Conservation (phyloP, 2,329 filamentous ascomycete genomes). For the Magnaporthiopsis rhizophila region DNA sequence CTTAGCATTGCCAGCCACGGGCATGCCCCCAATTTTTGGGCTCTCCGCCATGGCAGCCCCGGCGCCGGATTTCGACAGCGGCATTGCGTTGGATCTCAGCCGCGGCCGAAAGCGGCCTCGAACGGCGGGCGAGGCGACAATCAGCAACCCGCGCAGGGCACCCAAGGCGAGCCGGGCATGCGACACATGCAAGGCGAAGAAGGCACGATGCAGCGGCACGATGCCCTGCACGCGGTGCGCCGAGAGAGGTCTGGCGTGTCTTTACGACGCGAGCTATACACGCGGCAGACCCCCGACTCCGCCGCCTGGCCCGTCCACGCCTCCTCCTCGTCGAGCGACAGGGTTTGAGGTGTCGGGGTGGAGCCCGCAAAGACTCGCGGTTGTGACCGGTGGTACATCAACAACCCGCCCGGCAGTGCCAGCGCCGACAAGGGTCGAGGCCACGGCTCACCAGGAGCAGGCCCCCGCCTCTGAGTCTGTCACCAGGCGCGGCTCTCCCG, state of each 20-base stretch:
- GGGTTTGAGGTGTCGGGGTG: background rate
- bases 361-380: too few species aligned
- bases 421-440: too few species aligned
- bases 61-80: background rate
- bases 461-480: constrained; percentile 10
- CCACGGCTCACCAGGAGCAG: too few species aligned
- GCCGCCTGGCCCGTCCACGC: constrained; percentile 12
- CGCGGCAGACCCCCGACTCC: constrained; percentile 30
- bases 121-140: background rate
- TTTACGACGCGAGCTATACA: constrained; percentile 27
- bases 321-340: background rate
- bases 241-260: constrained; percentile 20
- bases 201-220: constrained; percentile 28
- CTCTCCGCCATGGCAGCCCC: background rate
- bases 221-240: constrained; percentile 26
- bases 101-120: background rate
- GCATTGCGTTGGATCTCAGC: background rate
- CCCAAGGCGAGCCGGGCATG: constrained; percentile 30
- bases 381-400: too few species aligned
- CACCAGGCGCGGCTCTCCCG: constrained; percentile 18
- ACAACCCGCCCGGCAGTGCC: too few species aligned
- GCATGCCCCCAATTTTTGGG: too few species aligned
- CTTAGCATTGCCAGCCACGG: background rate
- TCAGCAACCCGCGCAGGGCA: constrained; percentile 9
- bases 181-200: constrained; percentile 30